A percentile compares a stretch with the other conserved stretches of the same genome.
phyloP scores from a whole-genome alignment of 768 basidiomycete species.

The Coprinellus aureogranulatus region DNA sequence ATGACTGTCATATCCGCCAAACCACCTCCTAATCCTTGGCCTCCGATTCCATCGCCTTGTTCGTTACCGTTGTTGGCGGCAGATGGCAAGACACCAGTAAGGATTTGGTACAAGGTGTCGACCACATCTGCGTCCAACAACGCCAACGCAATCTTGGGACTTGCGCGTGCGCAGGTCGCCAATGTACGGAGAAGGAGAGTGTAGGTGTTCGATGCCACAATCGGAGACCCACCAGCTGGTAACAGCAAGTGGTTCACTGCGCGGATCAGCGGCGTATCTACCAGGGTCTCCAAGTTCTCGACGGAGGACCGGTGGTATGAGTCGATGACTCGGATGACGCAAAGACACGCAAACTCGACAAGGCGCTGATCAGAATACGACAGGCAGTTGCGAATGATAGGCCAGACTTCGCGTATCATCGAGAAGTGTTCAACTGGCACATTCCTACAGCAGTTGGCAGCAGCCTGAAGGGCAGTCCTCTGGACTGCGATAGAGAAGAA shows the following conservation, averaged over 20 bases:
- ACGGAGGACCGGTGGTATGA: slow-evolving; percentile 83
- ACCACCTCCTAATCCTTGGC: slow-evolving; percentile 84
- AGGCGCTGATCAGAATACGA: slow-evolving; percentile 91
- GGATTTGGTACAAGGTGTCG: slow-evolving; percentile 88
- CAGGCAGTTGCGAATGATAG: slow-evolving; percentile 90
- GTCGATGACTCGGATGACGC: slow-evolving; percentile 91
- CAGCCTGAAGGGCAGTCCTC: slow-evolving; percentile 92
- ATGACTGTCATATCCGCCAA: slow-evolving; percentile 96
- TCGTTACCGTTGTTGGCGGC: slow-evolving; percentile 46
- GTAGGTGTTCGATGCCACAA: slow-evolving; percentile 84
- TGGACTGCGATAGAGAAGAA: slow-evolving; percentile 99
- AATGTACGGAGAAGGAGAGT: slow-evolving; percentile 84
- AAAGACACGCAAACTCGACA: slow-evolving; percentile 95
- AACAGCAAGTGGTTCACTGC: slow-evolving; percentile 84
- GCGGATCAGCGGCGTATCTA: slow-evolving; percentile 74
- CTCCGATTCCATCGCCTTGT: slow-evolving; percentile 57
- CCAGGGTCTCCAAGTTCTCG: slow-evolving; percentile 82
- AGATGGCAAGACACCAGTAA: slow-evolving; percentile 90
- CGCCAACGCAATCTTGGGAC: slow-evolving; percentile 81
- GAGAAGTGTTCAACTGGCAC: slow-evolving; percentile 84
- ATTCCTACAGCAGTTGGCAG: slow-evolving; percentile 94
- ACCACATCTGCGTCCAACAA: slow-evolving; percentile 92
- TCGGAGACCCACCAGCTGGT: slow-evolving; percentile 81
- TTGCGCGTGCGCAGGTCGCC: slow-evolving; percentile 83
- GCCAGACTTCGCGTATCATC: slow-evolving; percentile 87